Percentiles rank a stretch among this genome's conserved stretches.
These are phyloP conservation scores for Tetrahymena borealis DNA, from an alignment of 73 alveolate species.

Conservation along the genomic window DNA sequence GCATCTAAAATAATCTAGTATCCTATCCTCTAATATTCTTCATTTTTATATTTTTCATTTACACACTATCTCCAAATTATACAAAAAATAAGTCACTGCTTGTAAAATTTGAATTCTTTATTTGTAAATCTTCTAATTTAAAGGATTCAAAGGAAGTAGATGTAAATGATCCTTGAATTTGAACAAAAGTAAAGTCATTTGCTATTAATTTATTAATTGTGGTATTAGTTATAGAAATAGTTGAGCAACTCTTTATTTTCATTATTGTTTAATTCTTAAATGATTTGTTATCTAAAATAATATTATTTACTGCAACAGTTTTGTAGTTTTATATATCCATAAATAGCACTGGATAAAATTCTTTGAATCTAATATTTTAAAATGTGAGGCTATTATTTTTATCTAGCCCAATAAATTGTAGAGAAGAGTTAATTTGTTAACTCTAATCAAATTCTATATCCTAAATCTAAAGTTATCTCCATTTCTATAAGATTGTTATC, in stretches of 20 bases:
- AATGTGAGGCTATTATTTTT: not conserved
- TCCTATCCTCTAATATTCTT: not conserved
- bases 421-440: not conserved
- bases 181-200: not conserved
- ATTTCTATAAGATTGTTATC: not conserved
- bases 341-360: not conserved
- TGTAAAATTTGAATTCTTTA: not conserved
- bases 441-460: not conserved
- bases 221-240: not conserved
- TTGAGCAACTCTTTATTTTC: not conserved
- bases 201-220: not conserved
- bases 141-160: not conserved
- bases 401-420: not conserved
- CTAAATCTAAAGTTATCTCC: not conserved
- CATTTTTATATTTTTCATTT: not conserved
- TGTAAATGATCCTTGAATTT: not conserved
- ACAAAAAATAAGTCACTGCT: not conserved
- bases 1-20: not conserved
- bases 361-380: not conserved
- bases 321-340: not conserved
- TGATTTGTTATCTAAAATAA: not conserved
- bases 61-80: not conserved
- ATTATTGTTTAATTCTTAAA: not conserved
- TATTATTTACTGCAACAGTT: not conserved
- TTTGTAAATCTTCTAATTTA: not conserved